These are phyloP conservation scores for Fusarium xyrophilum DNA, from an alignment of 2,329 filamentous ascomycete species.

Conservation along the genomic window DNA sequence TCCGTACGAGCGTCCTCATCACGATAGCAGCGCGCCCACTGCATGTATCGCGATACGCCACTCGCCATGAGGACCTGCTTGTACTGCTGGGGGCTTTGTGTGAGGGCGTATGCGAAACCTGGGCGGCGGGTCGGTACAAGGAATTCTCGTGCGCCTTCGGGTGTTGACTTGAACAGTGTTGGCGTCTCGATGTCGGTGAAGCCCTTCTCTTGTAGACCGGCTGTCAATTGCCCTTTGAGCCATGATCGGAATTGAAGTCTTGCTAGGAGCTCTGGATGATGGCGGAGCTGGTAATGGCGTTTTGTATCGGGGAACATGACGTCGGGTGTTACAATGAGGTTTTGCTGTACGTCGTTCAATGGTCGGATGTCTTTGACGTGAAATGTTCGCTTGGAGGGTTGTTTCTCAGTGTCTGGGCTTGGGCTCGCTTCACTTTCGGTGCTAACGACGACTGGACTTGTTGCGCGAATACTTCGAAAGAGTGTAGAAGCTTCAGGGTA, in stretches of 20 bases:
- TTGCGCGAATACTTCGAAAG: slow-evolving; percentile 56
- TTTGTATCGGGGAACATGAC: slow-evolving; percentile 76
- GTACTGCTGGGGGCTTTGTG: slow-evolving; percentile 97
- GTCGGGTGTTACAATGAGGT: slow-evolving; percentile 78
- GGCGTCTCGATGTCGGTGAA: slow-evolving; percentile 91
- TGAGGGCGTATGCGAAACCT: slow-evolving; percentile 85
- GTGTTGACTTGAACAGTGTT: slow-evolving; percentile 94
- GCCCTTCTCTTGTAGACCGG: slow-evolving; percentile 60
- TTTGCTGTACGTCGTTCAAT: slow-evolving; percentile 53
- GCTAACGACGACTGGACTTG: slow-evolving; percentile 61
- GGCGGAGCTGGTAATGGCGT: slow-evolving; percentile 85
- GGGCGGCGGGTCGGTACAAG: slow-evolving; percentile 82
- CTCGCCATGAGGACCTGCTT: slow-evolving; percentile 98
- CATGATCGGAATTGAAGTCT: slow-evolving; percentile 74
- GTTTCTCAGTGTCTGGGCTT: slow-evolving; percentile 31
- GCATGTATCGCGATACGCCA: slow-evolving; percentile 82
- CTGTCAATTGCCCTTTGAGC: slow-evolving; percentile 60
- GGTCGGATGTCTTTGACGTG: slow-evolving; percentile 64
- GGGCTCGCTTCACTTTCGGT: slow-evolving; percentile 47
- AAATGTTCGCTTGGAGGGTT: slow-evolving; percentile 58
- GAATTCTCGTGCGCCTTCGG: slow-evolving; percentile 94
- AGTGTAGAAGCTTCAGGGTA: slow-evolving; percentile 48
- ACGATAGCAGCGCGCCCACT: slow-evolving; percentile 93
- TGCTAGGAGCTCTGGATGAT: slow-evolving; percentile 69
- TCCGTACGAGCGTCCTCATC: slow-evolving; percentile 94